Percentiles rank a stretch among this genome's conserved stretches.
Evolutionary conservation across 768 basidiomycete genomes (phyloP).

Genomic region (Xanthoconium purpureum): DNA sequence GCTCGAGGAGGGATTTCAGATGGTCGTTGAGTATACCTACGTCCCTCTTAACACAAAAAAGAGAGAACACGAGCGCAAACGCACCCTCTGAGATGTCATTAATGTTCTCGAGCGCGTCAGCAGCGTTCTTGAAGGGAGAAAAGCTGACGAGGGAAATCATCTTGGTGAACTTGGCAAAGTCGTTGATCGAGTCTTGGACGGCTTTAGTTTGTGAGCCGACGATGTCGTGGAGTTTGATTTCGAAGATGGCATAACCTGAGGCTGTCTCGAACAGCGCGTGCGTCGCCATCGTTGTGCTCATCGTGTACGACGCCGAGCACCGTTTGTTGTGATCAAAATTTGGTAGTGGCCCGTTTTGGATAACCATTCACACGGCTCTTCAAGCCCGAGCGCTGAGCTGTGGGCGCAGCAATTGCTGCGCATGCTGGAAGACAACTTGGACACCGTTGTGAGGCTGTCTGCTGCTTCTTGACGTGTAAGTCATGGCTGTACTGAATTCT

Average conservation of each 20-base stretch:
- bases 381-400: too few relatives aligned
- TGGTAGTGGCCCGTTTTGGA: conserved; percentile 9
- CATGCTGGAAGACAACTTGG: too few relatives aligned
- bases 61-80: conserved; percentile 18
- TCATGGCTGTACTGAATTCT: conserved; percentile 2
- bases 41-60: neutral
- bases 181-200: conserved; percentile 83
- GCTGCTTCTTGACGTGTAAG: neutral
- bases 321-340: conserved; percentile 20
- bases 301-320: conserved; percentile 33
- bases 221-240: conserved; percentile 82
- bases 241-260: conserved; percentile 91
- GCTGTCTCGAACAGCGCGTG: conserved; percentile 93
- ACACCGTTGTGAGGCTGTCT: neutral
- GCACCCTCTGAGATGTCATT: conserved; percentile 95
- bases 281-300: conserved; percentile 54
- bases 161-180: conserved; percentile 85
- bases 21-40: conserved; percentile 83
- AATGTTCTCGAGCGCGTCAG: conserved; percentile 90
- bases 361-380: conserved; percentile 3
- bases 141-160: conserved; percentile 91
- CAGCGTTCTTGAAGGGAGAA: conserved; percentile 90
- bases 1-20: conserved; percentile 78
- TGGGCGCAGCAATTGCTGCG: too few relatives aligned
- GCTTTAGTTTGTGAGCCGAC: conserved; percentile 75